Percentiles rank a stretch among this genome's conserved stretches.
phyloP scores from a whole-genome alignment of 2,329 filamentous ascomycete genomes.

The Penicillium sclerotiorum region DNA sequence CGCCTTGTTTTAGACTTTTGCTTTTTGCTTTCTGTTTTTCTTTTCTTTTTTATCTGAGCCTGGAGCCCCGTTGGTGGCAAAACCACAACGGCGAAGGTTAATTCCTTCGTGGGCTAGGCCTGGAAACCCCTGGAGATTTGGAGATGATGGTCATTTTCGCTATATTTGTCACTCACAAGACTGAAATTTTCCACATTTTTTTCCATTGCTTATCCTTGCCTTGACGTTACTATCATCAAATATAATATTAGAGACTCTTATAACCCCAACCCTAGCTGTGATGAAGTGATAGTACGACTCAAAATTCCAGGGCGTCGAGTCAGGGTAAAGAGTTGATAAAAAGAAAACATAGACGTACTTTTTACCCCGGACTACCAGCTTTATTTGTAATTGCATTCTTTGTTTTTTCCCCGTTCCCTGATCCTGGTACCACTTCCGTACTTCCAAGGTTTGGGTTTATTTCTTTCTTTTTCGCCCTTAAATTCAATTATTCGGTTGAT shows the following conservation, averaged over 20 bases:
- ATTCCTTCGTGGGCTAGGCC: not conserved
- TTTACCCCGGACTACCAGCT: not conserved
- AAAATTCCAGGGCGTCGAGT: slow-evolving; percentile 3
- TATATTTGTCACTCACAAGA: not conserved
- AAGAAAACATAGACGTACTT: slow-evolving; percentile 8
- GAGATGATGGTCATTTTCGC: not conserved
- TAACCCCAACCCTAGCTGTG: slow-evolving; percentile 6
- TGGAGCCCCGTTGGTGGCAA: not conserved
- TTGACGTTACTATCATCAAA: no score
- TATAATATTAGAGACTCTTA: no score
- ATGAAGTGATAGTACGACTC: slow-evolving; percentile 6
- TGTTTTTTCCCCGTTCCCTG: not conserved
- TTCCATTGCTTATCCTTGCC: no score
- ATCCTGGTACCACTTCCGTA: no score
- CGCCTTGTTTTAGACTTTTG: slow-evolving; percentile 1
- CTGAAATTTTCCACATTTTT: not conserved
- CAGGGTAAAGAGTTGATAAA: not conserved
- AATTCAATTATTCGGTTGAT: not conserved
- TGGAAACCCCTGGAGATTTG: not conserved
- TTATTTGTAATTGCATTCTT: slow-evolving; percentile 1
- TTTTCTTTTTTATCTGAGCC: not conserved
- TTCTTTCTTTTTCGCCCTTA: not conserved
- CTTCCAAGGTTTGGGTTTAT: not conserved
- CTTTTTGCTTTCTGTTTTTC: slow-evolving; percentile 7
- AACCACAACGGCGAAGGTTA: not conserved